Conservation (phyloP, 495 filamentous ascomycete species). For the Chaetomium cochliodes region DNA sequence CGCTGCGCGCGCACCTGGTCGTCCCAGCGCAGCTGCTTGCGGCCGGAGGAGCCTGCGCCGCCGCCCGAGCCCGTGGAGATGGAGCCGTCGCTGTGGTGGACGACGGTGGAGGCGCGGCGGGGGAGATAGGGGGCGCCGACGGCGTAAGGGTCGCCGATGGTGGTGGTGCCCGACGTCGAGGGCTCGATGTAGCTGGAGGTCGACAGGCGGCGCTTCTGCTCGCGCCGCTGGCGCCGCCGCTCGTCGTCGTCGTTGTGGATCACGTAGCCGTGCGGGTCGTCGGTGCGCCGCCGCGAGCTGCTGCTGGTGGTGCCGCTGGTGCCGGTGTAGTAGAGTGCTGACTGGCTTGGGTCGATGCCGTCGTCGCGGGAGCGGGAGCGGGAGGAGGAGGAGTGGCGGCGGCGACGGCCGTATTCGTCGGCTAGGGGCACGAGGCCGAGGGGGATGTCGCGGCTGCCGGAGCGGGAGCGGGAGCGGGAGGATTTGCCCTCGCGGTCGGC, state of each 20-base stretch:
- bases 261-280: constrained; percentile 25
- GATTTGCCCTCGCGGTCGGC: constrained; percentile 16
- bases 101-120: constrained; percentile 27
- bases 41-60: constrained; percentile 30
- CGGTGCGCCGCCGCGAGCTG: constrained; percentile 21
- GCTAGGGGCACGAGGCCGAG: constrained; percentile 26
- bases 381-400: constrained; percentile 21
- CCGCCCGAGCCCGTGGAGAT: constrained; percentile 27
- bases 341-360: constrained; percentile 12
- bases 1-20: constrained; percentile 33
- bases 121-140: constrained; percentile 14
- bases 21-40: constrained; percentile 37
- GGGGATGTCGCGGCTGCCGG: constrained; percentile 25
- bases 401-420: constrained; percentile 27
- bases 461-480: constrained; percentile 21
- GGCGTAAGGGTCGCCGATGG: constrained; percentile 4
- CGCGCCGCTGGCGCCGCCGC: constrained; percentile 29
- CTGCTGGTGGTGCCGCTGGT: constrained; percentile 20
- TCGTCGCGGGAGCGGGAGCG: constrained; percentile 20
- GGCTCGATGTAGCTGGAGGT: constrained; percentile 25
- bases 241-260: constrained; percentile 33
- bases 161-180: constrained; percentile 6
- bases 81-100: constrained; percentile 32
- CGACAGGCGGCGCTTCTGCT: constrained; percentile 24
- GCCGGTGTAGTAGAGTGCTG: constrained; percentile 3